Evolutionary conservation across 371 early-diverging fungal species (phyloP), one percentile per base, ranked within the genome.

Genomic region (Capillidium heterosporum): DNA sequence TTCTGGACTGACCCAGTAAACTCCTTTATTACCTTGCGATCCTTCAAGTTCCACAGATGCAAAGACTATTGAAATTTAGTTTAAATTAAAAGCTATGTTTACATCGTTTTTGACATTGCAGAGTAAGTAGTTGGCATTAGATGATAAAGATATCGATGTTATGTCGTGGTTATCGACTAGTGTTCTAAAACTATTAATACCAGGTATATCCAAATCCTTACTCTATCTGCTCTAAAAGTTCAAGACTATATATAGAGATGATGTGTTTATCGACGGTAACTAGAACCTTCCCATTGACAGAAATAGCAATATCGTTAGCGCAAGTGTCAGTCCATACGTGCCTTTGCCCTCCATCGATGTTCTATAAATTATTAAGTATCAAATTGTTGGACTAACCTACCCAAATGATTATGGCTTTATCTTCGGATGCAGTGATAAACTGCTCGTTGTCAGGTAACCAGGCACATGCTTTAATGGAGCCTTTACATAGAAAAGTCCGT

Each of bases 1-100:
- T 79, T 84, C 61, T 95, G 94, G 57, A 80, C 80, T 28, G 91
- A 86, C 0, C 97, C 96, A 32, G 66, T 59, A 63, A 84, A 95
- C 53, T 74, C 80, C 23, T 77, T 77, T 2, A 85, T 75, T 10
- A 91, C 65, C 23, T 69, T 61, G 29, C 69, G 71, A 46, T 80
- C 69, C 26, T 76, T 71, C 27, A 96, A 59, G 61, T 91, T 82
- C 95, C 95, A 96, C 57, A 96, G 65, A 65, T 93, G 90, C 23
- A 95, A 71, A 50, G 84, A 85, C 62, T 77, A 52, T 2, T 41
- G 39, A 64, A 48, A 17, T 11, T 23, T 32, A 48, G 27, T 32
- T 24, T 21, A 8, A 49, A 28, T 21, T 40, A 7, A n/a, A 23
- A 2, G 17, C 1, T 15, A 35, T 32, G 19, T 17, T 23, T 42